Percentiles rank a stretch among this genome's conserved stretches.
Conservation (phyloP, 306 rosid genomes). For the Begonia loranthoides region DNA sequence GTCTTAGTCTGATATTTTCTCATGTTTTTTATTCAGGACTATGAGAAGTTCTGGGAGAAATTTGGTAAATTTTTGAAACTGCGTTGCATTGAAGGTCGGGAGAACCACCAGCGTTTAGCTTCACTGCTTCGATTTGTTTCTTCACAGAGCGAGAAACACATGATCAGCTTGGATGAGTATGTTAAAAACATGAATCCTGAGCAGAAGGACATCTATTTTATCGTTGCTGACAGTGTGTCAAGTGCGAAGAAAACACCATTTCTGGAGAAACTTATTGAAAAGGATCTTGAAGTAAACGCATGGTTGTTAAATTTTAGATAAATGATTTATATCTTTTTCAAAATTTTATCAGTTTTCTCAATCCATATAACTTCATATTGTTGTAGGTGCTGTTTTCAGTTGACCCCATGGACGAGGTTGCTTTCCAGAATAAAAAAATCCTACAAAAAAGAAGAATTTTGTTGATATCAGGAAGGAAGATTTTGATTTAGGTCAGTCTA, state of each 20-base stretch:
- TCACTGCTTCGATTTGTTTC: constrained; percentile 91
- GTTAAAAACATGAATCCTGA: constrained; percentile 93
- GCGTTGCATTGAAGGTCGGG: constrained; percentile 97
- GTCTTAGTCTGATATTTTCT: background rate
- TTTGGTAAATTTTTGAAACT: constrained; percentile 86
- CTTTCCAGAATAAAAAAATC: constrained; percentile 83
- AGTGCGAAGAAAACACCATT: constrained; percentile 91
- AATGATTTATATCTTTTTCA: background rate
- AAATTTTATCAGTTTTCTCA: background rate
- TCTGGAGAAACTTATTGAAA: constrained; percentile 75
- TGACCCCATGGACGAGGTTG: constrained; percentile 94
- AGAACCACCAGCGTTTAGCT: constrained; percentile 91
- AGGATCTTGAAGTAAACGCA: constrained; percentile 59
- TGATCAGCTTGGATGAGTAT: constrained; percentile 90
- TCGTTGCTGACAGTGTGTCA: constrained; percentile 84
- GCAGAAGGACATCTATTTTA: constrained; percentile 86
- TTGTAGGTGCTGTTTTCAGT: constrained; percentile 78
- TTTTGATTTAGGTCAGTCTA: constrained; percentile 66
- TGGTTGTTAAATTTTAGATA: constrained; percentile 1
- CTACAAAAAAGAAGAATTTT: constrained; percentile 81
- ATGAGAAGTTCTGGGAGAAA: constrained; percentile 87
- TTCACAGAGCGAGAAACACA: constrained; percentile 69
- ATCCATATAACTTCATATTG: constrained; percentile 8
- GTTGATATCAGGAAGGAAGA: constrained; percentile 98
- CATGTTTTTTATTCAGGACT: constrained; percentile 44